Percentiles rank a stretch among this genome's conserved stretches.
Evolutionary conservation across 163 green algal species (phyloP).

Genomic region (Scenedesmus sp.): DNA sequence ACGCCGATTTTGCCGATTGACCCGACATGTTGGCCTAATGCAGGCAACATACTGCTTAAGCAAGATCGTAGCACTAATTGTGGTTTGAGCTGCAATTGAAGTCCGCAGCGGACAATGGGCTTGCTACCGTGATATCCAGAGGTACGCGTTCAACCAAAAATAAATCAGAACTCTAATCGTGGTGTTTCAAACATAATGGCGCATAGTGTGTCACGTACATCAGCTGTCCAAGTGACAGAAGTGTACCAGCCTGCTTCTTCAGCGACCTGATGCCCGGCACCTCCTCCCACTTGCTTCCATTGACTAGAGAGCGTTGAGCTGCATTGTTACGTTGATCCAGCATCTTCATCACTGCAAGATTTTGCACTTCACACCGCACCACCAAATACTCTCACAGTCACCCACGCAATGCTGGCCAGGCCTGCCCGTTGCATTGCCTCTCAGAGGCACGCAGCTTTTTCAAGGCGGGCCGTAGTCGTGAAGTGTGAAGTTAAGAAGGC

Average conservation of each 20-base stretch:
- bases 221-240: not conserved
- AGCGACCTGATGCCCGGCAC: not conserved
- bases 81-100: not conserved
- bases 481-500: not conserved
- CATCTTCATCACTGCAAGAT: not conserved
- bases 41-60: not conserved
- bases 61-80: not conserved
- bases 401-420: not conserved
- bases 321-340: not conserved
- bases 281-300: not conserved
- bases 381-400: conserved; percentile 4
- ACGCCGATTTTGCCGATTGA: not conserved
- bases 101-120: not conserved
- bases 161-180: too few relatives aligned
- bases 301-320: not conserved
- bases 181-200: not conserved
- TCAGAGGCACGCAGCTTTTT: not conserved
- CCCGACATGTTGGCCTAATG: conserved; percentile 5
- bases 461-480: not conserved
- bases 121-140: not conserved
- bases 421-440: not conserved
- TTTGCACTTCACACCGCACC: not conserved
- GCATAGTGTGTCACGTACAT: not conserved
- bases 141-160: not conserved
- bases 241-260: not conserved